Percentiles rank a stretch among this genome's conserved stretches.
Evolutionary conservation across 2,329 filamentous ascomycete species (phyloP).

Genomic region (Mycogone perniciosa): DNA sequence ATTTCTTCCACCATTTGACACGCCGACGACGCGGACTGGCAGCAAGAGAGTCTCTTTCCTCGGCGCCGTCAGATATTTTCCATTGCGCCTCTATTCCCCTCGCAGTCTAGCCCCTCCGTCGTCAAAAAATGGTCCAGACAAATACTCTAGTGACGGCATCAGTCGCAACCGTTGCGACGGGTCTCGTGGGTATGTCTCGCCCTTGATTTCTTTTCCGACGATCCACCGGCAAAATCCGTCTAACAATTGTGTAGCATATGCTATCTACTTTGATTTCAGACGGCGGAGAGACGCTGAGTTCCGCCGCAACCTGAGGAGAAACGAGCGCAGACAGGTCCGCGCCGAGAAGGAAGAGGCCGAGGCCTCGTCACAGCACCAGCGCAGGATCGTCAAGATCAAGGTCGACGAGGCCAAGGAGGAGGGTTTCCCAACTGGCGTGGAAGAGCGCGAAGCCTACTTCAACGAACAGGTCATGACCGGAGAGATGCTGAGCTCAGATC

Average conservation of each 20-base stretch:
- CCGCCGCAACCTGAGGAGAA: constrained; percentile 62
- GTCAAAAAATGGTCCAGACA: constrained; percentile 40
- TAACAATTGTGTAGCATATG: constrained; percentile 45
- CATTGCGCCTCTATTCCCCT: background rate
- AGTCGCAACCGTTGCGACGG: constrained; percentile 54
- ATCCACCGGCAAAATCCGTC: constrained; percentile 16
- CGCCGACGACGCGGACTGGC: background rate
- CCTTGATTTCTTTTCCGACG: background rate
- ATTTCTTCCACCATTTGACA: background rate
- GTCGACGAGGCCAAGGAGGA: constrained; percentile 82
- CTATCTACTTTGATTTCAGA: constrained; percentile 62
- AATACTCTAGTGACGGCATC: constrained; percentile 54
- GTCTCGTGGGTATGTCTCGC: constrained; percentile 46
- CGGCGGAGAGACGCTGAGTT: constrained; percentile 59
- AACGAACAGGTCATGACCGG: constrained; percentile 90
- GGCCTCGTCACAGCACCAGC: constrained; percentile 58
- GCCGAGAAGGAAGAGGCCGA: constrained; percentile 67
- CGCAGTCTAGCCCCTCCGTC: constrained; percentile 1
- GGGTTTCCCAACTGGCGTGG: constrained; percentile 82
- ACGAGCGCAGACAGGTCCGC: constrained; percentile 66
- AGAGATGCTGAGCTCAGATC: constrained; percentile 75
- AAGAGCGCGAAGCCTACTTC: constrained; percentile 94
- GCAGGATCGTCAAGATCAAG: constrained; percentile 64
- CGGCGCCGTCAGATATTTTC: constrained; percentile 4
- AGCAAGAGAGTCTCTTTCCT: constrained; percentile 1